phyloP scores from a whole-genome alignment of 306 rosid species.

The Geum urbanum region DNA sequence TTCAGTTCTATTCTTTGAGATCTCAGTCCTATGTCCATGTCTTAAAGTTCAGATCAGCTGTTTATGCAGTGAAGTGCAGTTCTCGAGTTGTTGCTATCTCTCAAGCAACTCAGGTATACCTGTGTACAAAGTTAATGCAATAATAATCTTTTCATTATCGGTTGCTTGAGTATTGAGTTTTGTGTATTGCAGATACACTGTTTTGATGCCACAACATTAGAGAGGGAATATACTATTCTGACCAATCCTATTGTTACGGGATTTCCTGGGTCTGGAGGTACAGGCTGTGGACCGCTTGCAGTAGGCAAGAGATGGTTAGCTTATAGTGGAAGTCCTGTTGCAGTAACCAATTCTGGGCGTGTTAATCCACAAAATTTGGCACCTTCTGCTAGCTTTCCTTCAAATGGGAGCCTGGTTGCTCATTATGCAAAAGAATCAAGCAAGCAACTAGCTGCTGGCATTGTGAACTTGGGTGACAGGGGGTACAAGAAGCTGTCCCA shows the following conservation, averaged over 20 bases:
- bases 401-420: constrained; percentile 85
- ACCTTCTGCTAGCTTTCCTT: constrained; percentile 65
- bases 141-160: constrained; percentile 5
- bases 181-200: constrained; percentile 76
- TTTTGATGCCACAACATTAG: constrained; percentile 66
- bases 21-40: constrained; percentile 78
- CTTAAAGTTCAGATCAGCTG: constrained; percentile 80
- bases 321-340: constrained; percentile 78
- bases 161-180: constrained; percentile 19
- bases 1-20: constrained; percentile 77
- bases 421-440: constrained; percentile 97
- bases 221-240: constrained; percentile 73
- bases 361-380: constrained; percentile 73
- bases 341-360: constrained; percentile 47
- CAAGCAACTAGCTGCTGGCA: constrained; percentile 92
- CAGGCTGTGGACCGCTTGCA: constrained; percentile 92
- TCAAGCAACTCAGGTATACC: constrained; percentile 75
- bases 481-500: constrained; percentile 84
- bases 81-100: constrained; percentile 75
- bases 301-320: constrained; percentile 96
- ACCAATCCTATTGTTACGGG: constrained; percentile 67
- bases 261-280: constrained; percentile 64
- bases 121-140: constrained; percentile 8
- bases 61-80: constrained; percentile 88
- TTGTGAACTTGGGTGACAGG: constrained; percentile 86